Conservation (phyloP, 2,329 filamentous ascomycete species). For the Sarocladium brachiariae region DNA sequence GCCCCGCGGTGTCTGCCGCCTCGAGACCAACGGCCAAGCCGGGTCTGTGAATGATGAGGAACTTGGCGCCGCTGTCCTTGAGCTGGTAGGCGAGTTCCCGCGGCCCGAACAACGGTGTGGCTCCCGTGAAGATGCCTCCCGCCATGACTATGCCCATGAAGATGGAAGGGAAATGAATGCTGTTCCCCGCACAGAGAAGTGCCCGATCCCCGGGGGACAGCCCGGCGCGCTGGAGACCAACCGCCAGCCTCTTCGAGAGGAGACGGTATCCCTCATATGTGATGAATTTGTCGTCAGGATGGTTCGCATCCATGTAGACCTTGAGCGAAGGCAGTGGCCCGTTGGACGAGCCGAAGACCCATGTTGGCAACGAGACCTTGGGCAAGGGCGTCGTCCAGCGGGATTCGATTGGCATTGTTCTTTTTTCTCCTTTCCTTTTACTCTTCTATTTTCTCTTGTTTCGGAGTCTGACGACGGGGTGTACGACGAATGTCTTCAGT, state of each 20-base stretch:
- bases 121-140: slow-evolving; percentile 70
- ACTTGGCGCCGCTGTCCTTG: slow-evolving; percentile 54
- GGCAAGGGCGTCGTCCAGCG: slow-evolving; percentile 39
- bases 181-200: slow-evolving; percentile 67
- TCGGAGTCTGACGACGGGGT: too few relatives aligned
- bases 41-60: slow-evolving; percentile 55
- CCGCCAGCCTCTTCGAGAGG: slow-evolving; percentile 65
- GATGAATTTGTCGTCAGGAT: slow-evolving; percentile 57
- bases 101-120: slow-evolving; percentile 60
- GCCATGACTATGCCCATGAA: slow-evolving; percentile 72
- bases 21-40: slow-evolving; percentile 58
- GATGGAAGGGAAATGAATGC: slow-evolving; percentile 62
- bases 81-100: slow-evolving; percentile 47
- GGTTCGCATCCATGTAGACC: slow-evolving; percentile 56
- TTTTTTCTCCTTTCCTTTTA: too few relatives aligned
- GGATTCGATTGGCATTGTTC: slow-evolving; percentile 38
- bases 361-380: slow-evolving; percentile 44
- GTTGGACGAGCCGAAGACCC: slow-evolving; percentile 45
- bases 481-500: too few relatives aligned
- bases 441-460: too few relatives aligned
- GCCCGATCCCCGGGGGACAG: slow-evolving; percentile 65
- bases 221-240: slow-evolving; percentile 58
- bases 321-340: slow-evolving; percentile 35
- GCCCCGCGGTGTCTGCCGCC: slow-evolving; percentile 52
- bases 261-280: slow-evolving; percentile 58